Conservation (phyloP, 73 alveolate genomes). For the Uronychia binucleata region DNA sequence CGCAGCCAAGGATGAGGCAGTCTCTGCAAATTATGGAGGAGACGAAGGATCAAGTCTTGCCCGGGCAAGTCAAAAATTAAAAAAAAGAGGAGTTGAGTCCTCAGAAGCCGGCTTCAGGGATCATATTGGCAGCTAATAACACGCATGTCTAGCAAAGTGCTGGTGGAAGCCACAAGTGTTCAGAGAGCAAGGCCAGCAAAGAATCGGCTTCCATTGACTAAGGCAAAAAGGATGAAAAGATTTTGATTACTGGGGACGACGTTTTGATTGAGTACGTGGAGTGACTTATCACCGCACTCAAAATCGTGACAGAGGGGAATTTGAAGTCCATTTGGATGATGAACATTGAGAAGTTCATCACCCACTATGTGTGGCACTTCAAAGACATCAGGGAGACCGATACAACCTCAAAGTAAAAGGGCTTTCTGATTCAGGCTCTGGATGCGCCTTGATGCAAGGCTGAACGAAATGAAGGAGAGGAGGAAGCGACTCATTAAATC, state of each 20-base stretch:
- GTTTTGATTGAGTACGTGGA: conserved; percentile 53
- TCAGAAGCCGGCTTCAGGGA: not conserved
- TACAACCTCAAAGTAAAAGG: conserved; percentile 16
- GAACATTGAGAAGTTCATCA: conserved; percentile 40
- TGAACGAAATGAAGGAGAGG: conserved; percentile 59
- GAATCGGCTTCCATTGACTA: not conserved
- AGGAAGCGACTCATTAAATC: conserved; percentile 35
- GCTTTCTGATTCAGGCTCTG: conserved; percentile 38
- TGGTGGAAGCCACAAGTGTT: not conserved
- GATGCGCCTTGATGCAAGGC: conserved; percentile 55
- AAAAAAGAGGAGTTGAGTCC: not conserved
- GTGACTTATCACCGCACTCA: conserved; percentile 35
- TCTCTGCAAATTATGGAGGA: not conserved
- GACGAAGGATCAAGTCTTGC: not conserved
- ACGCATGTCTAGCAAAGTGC: not conserved
- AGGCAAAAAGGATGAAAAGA: conserved; percentile 14
- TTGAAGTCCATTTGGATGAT: conserved; percentile 43
- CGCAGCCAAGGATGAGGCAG: not conserved
- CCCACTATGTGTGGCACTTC: conserved; percentile 60
- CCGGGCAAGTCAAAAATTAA: not conserved
- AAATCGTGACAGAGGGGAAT: conserved; percentile 18
- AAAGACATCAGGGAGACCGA: conserved; percentile 28
- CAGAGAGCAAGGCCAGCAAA: conserved; percentile 23
- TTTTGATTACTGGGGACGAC: conserved; percentile 62
- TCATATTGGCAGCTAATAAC: not conserved